Conservation (phyloP, 2,329 filamentous ascomycete genomes). For the Epichloe hybrida region DNA sequence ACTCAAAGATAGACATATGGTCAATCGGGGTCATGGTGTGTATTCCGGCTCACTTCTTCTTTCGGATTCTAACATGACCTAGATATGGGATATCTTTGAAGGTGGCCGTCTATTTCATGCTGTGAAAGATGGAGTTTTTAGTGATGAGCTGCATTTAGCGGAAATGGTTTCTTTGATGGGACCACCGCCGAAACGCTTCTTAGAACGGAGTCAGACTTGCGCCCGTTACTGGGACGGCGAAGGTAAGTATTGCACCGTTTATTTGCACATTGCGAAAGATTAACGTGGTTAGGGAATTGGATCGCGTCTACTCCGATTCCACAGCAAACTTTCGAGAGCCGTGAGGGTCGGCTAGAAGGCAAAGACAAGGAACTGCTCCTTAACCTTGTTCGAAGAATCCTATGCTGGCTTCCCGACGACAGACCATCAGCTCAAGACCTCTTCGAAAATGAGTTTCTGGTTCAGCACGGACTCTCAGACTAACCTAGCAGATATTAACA, state of each 20-base stretch:
- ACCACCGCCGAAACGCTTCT: constrained; percentile 18
- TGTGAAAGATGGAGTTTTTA: constrained; percentile 9
- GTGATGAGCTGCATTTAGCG: constrained; percentile 18
- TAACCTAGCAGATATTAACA: too few species aligned
- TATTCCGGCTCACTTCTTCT: background rate
- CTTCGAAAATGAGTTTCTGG: too few species aligned
- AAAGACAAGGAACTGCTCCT: too few species aligned
- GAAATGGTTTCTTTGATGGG: constrained; percentile 25
- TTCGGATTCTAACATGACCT: background rate
- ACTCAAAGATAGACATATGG: constrained; percentile 22
- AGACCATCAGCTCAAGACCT: too few species aligned
- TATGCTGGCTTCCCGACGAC: too few species aligned
- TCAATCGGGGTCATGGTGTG: constrained; percentile 18
- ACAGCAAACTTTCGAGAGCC: too few species aligned
- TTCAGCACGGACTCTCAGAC: too few species aligned
- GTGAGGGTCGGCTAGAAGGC: too few species aligned
- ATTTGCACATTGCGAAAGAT: too few species aligned
- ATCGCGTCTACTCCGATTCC: too few species aligned
- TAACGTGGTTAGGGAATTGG: too few species aligned
- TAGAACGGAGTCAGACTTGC: constrained; percentile 14
- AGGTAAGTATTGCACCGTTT: background rate
- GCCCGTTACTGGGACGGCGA: background rate
- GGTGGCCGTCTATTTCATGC: constrained; percentile 16
- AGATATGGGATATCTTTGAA: constrained; percentile 22
- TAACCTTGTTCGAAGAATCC: too few species aligned